Conservation (phyloP, 2,329 filamentous ascomycete genomes). For the Teratosphaeria zuluensis region DNA sequence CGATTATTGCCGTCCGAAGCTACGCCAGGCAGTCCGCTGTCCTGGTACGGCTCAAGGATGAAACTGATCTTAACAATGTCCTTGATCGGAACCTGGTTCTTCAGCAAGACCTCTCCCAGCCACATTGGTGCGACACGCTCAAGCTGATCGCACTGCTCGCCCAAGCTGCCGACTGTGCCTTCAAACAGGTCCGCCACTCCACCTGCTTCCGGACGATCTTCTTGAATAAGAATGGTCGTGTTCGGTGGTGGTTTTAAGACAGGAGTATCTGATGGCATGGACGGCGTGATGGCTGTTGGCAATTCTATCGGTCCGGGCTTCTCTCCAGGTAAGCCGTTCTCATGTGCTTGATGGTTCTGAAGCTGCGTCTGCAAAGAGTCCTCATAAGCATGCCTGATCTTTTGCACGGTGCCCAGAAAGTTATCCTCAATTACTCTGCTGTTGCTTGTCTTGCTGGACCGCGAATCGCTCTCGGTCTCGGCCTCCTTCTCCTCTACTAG, state of each 20-base stretch:
- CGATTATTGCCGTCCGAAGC: slow-evolving; percentile 74
- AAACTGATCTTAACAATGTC: slow-evolving; percentile 97
- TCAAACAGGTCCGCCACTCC: slow-evolving; percentile 78
- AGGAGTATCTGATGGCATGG: slow-evolving; percentile 63
- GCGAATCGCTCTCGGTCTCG: slow-evolving; percentile 46
- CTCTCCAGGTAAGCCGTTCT: slow-evolving; percentile 23
- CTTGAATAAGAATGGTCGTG: slow-evolving; percentile 55
- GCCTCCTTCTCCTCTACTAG: slow-evolving; percentile 60
- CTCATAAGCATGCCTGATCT: slow-evolving; percentile 63
- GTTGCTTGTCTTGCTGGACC: slow-evolving; percentile 46
- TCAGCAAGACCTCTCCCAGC: slow-evolving; percentile 78
- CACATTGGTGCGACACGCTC: slow-evolving; percentile 84
- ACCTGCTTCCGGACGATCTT: slow-evolving; percentile 52
- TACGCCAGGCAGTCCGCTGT: slow-evolving; percentile 55
- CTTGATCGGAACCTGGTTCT: slow-evolving; percentile 72
- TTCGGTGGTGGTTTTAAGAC: slow-evolving; percentile 61
- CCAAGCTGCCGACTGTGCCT: slow-evolving; percentile 71
- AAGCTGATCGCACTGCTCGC: slow-evolving; percentile 68
- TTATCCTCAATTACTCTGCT: slow-evolving; percentile 68
- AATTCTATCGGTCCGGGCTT: slow-evolving; percentile 34
- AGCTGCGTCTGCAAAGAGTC: slow-evolving; percentile 48
- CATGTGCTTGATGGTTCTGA: slow-evolving; percentile 20
- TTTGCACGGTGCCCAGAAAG: slow-evolving; percentile 62
- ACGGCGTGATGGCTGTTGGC: slow-evolving; percentile 58
- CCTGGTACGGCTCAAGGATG: slow-evolving; percentile 71